Evolutionary conservation across 1,284 basidiomycete genomes (phyloP), one percentile per base, ranked within the genome.

Genomic region (Abortiporus biennis): DNA sequence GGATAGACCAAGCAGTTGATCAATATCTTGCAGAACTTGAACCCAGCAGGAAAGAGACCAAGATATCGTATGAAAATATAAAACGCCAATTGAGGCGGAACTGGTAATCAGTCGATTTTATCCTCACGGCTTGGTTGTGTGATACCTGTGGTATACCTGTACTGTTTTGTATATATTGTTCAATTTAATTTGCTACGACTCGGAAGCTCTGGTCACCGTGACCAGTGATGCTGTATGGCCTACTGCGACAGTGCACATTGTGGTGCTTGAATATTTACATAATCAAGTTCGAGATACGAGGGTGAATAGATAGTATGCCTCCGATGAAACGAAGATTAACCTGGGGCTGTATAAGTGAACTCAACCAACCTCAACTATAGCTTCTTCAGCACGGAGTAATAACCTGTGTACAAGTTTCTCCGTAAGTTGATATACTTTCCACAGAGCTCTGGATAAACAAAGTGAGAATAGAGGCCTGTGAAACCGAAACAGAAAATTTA

Each of bases 381-480:
- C 79, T 58, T 85, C 81, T 56, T 90, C 85, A 4, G 85, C 83
- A 27, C 80, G 76, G 5, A 77, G 62, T 15, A 90, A 66, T n/a
- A 83, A 41, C 16, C 75, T 70, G 54, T 78, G 74, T 1, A 80
- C 74, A 30, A 74, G 54, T 33, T 56, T 64, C 53, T 83, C 71
- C 2, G 84, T 88, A 23, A 80, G 55, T 41, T 67, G 61, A 56
- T 87, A 90, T 3, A 88, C 79, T 45, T 81, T 72, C 54, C 73
- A 74, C 22, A 89, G 54, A 8, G 85, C 80, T 54, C 85, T 89
- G 48, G 12, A 51, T 24, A 42, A 31, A 21, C 16, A 11, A 12
- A 3, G 19, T 23, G 16, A 25, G 11, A 4, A 38, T 24, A 13
- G 20, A 25, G 12, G 37, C n/a, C 3, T 23, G 13, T 36, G 5